Base-by-base conservation (phyloP, 441 rosid genomes). In the Brassica hybrid region DNA sequence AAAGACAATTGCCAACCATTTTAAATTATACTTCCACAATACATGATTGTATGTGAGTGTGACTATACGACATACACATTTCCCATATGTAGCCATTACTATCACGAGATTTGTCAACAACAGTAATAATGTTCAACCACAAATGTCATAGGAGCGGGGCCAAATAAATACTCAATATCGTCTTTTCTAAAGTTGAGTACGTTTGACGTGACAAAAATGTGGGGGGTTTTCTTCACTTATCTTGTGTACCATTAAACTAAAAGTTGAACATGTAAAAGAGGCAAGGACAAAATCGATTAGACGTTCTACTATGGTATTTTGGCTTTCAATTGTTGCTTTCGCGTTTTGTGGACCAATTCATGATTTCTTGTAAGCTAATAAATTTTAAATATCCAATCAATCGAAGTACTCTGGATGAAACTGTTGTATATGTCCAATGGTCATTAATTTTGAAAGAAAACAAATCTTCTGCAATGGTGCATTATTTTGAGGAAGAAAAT, bases 21-120 rank as follows among this genome's bases (percentile, higher is more conserved):
- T 43, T 41, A 18, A 60, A 45, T 17, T 60, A 43, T 67, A 18
- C 16, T 19, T 19, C 21, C 21, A 56, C 65, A 65, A 66, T 57
- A 71, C 13, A 65, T 77, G 72, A 65, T 65, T 71, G 56, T 78
- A 50, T 11, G 9, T 61, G 81, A 78, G 50, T 38, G 77, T 61
- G 77, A 78, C 74, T 7, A 73, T 36, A 73, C 81, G 32, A 61
- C 36, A 62, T 67, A 78, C 66, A 67, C 74, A 73, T 68, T 50
- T 72, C 77, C 70, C 77, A 73, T 67, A 61, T 25, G 50, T 50
- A 73, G 74, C 65, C 58, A 78, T 73, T 78, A 73, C 50, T 78
- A 50, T 61, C 70, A 67, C 73, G 70, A 73, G 65, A 62, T 73
- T 67, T 73, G 81, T 73, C 78, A 73, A 67, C 63, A 78, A 73